Base-by-base conservation (phyloP, 1,139 yeast genomes). In the Meyerozyma athensensis region DNA sequence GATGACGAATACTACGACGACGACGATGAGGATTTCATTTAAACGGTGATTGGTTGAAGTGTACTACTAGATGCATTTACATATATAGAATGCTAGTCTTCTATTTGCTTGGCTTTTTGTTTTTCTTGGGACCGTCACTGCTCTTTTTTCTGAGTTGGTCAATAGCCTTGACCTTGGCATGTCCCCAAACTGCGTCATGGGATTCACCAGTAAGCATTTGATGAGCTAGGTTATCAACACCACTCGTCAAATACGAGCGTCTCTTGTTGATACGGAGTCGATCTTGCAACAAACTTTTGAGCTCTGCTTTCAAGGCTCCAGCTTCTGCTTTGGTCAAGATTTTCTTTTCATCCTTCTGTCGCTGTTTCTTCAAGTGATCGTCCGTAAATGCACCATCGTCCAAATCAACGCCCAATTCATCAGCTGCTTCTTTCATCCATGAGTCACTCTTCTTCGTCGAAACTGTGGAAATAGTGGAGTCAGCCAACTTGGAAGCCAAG, bases 401-500 rank as follows among this genome's bases (percentile, higher is more conserved):
- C 39, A 81, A 68, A 39, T 81, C 89, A 23, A 90, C 65, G 4
- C 96, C 99, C 39, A 94, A 69, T 40, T 92, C 98, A 37, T 84
- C 94, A 0, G 97, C 98, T 1, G 97, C 97, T 54, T 87, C 81
- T 42, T 77, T 75, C 41, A 89, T 68, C 97, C 97, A 90, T 19
- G 77, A 69, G 40, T 77, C 79, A 48, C 86, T 94, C 52, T 87
- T 86, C 28, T 74, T 73, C 34, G 80, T 64, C 3, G 85, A 76
- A 9, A 78, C 69, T 9, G 76, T 65, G 1, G 81, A 72, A 14
- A 82, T 66, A 34, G 76, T 77, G 14, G 85, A 70, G 48, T 86
- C 95, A 0, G 95, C 89, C 38, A 94, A 68, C 50, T 79, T 75
- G 22, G 81, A 72, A 4, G 97, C 87, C 33, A 89, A 51, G 10